Evolutionary conservation across 2,329 filamentous ascomycete species (phyloP).

Genomic region (Nothophaeocryptopus gaeumannii): DNA sequence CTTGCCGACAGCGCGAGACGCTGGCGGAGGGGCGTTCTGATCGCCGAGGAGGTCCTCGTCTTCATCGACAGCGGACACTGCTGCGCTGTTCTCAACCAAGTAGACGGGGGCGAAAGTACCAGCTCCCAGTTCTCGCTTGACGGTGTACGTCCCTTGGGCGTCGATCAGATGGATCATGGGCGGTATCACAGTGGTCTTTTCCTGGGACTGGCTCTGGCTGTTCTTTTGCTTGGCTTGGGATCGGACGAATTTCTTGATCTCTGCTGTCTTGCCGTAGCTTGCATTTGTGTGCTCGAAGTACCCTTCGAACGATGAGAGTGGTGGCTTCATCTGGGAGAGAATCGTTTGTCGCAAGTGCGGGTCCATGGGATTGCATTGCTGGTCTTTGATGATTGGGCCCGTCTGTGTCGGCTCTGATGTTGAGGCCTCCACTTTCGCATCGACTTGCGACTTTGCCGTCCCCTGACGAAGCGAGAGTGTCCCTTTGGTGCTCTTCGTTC

Average conservation of each 20-base stretch:
- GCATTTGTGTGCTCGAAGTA: constrained; percentile 71
- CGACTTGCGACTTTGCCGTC: constrained; percentile 34
- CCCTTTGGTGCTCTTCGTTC: constrained; percentile 48
- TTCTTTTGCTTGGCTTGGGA: constrained; percentile 56
- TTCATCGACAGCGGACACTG: constrained; percentile 32
- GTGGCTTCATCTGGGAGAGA: constrained; percentile 68
- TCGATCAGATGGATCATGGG: constrained; percentile 68
- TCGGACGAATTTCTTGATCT: constrained; percentile 81
- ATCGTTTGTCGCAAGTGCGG: constrained; percentile 72
- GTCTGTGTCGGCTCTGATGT: constrained; percentile 50
- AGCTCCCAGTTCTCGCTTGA: constrained; percentile 83
- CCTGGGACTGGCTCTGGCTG: constrained; percentile 39
- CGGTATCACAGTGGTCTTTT: constrained; percentile 53
- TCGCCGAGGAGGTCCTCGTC: constrained; percentile 40
- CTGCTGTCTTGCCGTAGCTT: constrained; percentile 63
- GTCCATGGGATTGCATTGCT: constrained; percentile 86
- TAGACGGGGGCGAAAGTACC: constrained; percentile 96
- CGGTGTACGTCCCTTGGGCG: constrained; percentile 64
- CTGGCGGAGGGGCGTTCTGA: constrained; percentile 39
- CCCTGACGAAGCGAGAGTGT: constrained; percentile 37
- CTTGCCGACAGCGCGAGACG: constrained; percentile 57
- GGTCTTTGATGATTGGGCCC: constrained; percentile 75
- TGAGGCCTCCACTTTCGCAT: constrained; percentile 23
- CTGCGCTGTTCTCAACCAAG: constrained; percentile 66
- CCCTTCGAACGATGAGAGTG: constrained; percentile 70